Base-by-base conservation (phyloP, 2,329 filamentous ascomycete species). In the Paradendryphiella salina region DNA sequence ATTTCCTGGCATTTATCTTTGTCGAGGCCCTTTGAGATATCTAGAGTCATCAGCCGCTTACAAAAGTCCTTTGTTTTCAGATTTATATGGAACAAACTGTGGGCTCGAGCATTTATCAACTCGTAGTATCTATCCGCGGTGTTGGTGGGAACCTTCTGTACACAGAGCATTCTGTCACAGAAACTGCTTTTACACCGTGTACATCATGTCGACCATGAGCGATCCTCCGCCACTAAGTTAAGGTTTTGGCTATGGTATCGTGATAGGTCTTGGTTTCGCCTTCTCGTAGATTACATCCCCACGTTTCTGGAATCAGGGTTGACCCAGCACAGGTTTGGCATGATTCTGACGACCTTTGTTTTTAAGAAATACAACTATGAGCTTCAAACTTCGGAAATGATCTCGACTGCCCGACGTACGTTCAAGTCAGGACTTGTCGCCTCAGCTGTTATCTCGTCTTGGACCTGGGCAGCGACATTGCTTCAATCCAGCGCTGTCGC, bases 401-500 rank as follows among this genome's bases (percentile, higher is more conserved):
- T 96, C 79, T 91, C 83, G 57, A 96, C 91, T 0, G 91, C 91
- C 41, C 90, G 90, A 14, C 81, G 92, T 55, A 91, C 89, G 1
- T 89, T 96, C 60, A 96, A 96, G 70, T 91, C 89, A 7, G 92
- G 91, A 35, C 80, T 96, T 11, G 90, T 96, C 0, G 89, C 89
- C 9, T 89, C 89, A 4, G 91, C 90, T 13, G 91, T 96, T n/a
- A 90, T 96, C 3, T 92, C 88, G 13, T 91, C 87, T 4, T 96
- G 92, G 91, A 96, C 91, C 0, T 96, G 90, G 90, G 90, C 90
- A 0, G 90, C 89, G 17, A 94, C 89, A 0, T 78, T 93, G 1
- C 79, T 94, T 2, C 89, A 94, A 67, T 88, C 84, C 1, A 86
- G 88, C 0, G 83, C 85, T n/a, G 88, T 96, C 14, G 89, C 89